A percentile compares a stretch with the other conserved stretches of the same genome.
phyloP scores from a whole-genome alignment of 306 rosid genomes.

The Prinsepia uniflora region DNA sequence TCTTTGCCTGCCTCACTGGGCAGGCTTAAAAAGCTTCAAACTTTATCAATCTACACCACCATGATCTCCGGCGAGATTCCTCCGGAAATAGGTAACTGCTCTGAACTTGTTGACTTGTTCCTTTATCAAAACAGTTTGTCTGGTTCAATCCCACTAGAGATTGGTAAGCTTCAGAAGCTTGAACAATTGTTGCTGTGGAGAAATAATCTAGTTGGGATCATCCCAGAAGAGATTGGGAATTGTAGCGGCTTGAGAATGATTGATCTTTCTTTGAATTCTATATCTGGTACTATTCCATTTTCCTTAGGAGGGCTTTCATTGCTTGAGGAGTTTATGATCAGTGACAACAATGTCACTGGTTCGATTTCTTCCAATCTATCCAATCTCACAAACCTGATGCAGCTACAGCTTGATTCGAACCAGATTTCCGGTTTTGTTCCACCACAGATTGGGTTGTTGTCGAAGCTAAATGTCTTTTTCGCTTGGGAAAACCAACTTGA shows the following conservation, averaged over 20 bases:
- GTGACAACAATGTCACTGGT: conserved; percentile 84
- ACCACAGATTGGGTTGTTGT: conserved; percentile 58
- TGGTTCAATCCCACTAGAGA: conserved; percentile 73
- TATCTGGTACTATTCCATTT: conserved; percentile 79
- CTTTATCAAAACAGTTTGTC: conserved; percentile 79
- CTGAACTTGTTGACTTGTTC: conserved; percentile 74
- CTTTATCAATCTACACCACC: conserved; percentile 79
- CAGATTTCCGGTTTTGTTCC: conserved; percentile 92
- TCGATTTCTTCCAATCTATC: conserved; percentile 70
- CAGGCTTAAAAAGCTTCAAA: conserved; percentile 57
- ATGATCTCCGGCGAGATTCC: conserved; percentile 94
- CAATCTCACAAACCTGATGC: conserved; percentile 58
- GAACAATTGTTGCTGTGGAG: conserved; percentile 77
- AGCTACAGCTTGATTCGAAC: conserved; percentile 83
- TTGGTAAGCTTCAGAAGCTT: conserved; percentile 77
- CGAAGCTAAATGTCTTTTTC: conserved; percentile 60
- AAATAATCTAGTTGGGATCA: conserved; percentile 64
- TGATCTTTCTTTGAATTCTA: conserved; percentile 79
- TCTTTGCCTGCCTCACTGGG: conserved; percentile 76
- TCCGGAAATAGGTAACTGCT: conserved; percentile 78
- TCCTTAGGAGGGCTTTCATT: conserved; percentile 48
- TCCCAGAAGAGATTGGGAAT: conserved; percentile 80
- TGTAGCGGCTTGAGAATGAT: conserved; percentile 70
- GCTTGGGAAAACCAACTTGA: conserved; percentile 94
- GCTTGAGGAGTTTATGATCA: conserved; percentile 86